Evolutionary conservation across 1,284 basidiomycete genomes (phyloP).

Genomic region (Irpex sp.): DNA sequence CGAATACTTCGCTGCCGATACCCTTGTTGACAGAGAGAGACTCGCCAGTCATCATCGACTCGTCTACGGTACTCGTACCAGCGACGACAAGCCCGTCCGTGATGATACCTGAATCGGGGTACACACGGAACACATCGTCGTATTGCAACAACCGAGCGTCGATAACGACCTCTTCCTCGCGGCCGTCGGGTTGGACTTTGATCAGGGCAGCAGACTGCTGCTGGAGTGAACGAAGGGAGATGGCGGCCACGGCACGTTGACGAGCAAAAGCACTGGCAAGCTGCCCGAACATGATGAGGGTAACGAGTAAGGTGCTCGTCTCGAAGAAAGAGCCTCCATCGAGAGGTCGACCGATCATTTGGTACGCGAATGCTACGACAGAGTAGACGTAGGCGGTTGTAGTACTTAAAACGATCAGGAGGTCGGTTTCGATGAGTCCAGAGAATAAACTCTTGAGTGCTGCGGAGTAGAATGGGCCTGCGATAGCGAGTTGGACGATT

Average conservation of each 20-base stretch:
- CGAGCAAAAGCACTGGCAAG: constrained; percentile 38
- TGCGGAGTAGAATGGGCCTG: constrained; percentile 35
- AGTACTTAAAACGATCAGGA: constrained; percentile 39
- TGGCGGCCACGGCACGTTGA: constrained; percentile 33
- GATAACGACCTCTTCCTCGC: constrained; percentile 18
- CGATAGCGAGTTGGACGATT: constrained; percentile 35
- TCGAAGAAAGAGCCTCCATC: constrained; percentile 41
- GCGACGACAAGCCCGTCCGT: constrained; percentile 39
- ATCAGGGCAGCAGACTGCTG: constrained; percentile 30
- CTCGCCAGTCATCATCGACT: constrained; percentile 45
- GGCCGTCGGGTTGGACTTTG: constrained; percentile 16
- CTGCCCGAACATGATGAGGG: constrained; percentile 41
- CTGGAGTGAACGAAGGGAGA: constrained; percentile 34
- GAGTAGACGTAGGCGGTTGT: constrained; percentile 42
- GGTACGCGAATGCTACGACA: constrained; percentile 36
- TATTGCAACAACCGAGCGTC: constrained; percentile 36
- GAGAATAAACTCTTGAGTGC: constrained; percentile 37
- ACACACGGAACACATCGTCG: constrained; percentile 35
- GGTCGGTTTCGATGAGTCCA: constrained; percentile 38
- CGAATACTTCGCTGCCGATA: constrained; percentile 32
- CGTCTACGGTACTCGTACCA: constrained; percentile 39
- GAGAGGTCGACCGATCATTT: constrained; percentile 31
- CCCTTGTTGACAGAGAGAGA: constrained; percentile 36
- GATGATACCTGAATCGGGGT: constrained; percentile 33
- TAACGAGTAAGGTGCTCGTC: constrained; percentile 41